Percentiles rank a stretch among this genome's conserved stretches.
Conservation (phyloP, 176 grass and related monocot genomes). For the Bolboschoenus planiculmis region DNA sequence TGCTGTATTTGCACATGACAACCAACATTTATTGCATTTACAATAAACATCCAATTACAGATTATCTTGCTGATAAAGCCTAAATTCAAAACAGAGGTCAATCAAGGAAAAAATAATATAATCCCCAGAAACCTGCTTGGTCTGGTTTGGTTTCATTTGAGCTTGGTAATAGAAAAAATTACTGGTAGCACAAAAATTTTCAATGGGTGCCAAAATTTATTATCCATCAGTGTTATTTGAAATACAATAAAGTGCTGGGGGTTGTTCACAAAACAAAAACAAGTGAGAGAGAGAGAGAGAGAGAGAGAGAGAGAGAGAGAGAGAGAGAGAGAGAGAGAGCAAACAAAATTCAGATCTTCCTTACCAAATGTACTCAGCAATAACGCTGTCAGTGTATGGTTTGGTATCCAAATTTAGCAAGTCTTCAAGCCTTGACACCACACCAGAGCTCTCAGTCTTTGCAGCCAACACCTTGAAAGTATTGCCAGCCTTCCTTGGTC, state of each 20-base stretch:
- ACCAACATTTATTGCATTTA: background rate
- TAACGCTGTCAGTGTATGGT: conserved; percentile 68
- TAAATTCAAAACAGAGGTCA: background rate
- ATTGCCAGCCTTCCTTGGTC: conserved; percentile 35
- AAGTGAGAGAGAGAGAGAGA: background rate
- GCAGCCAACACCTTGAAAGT: conserved; percentile 79
- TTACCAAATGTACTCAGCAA: conserved; percentile 98
- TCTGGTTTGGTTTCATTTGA: background rate
- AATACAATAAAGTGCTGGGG: background rate
- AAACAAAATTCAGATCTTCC: background rate
- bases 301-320: too few species aligned
- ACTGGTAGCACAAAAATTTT: background rate
- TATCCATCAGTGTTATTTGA: background rate
- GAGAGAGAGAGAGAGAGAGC: background rate
- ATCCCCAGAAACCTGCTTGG: background rate
- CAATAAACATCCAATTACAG: background rate
- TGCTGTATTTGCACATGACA: conserved; percentile 1
- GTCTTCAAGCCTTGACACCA: conserved; percentile 69
- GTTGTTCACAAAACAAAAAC: background rate
- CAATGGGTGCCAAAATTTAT: background rate
- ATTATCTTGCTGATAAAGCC: background rate
- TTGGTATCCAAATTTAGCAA: conserved; percentile 90
- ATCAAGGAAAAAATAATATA: background rate
- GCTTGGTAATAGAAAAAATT: background rate
- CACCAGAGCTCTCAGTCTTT: conserved; percentile 40